Percentiles rank a stretch among this genome's conserved stretches.
phyloP scores from a whole-genome alignment of 2,329 filamentous ascomycete species.

The Fusarium setosum region DNA sequence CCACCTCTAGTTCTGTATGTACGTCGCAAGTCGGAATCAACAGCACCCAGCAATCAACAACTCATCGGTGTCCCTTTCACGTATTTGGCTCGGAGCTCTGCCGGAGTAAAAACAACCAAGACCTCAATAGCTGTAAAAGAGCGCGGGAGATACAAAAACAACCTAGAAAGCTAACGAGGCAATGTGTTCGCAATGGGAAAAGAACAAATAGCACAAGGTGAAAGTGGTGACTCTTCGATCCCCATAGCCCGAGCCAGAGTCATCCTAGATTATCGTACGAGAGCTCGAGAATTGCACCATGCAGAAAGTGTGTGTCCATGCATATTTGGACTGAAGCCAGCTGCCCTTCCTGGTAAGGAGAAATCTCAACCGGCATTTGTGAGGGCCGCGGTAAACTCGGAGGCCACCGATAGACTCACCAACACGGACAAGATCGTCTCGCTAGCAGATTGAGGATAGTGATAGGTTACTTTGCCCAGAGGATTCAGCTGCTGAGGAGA shows the following conservation, averaged over 20 bases:
- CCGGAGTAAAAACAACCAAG: too few relatives aligned
- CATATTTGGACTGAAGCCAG: neutral
- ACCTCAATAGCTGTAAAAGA: too few relatives aligned
- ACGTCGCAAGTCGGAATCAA: too few relatives aligned
- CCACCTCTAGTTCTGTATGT: too few relatives aligned
- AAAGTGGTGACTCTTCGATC: neutral
- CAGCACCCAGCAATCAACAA: too few relatives aligned
- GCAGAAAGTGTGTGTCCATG: neutral
- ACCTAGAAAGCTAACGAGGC: too few relatives aligned
- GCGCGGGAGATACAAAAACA: too few relatives aligned
- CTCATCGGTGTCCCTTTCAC: too few relatives aligned
- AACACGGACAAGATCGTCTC: slow-evolving; percentile 7
- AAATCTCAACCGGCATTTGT: slow-evolving; percentile 2
- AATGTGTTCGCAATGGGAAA: neutral
- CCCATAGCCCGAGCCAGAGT: neutral
- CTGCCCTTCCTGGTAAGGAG: neutral
- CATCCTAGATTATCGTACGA: slow-evolving; percentile 6
- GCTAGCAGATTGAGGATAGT: neutral
- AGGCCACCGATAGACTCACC: neutral
- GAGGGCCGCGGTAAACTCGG: slow-evolving; percentile 9
- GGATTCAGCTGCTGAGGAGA: neutral
- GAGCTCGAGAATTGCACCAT: neutral
- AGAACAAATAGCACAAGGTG: neutral
- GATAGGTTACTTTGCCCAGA: neutral
- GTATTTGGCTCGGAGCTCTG: too few relatives aligned